Evolutionary conservation across 257 asterid species (phyloP).

Genomic region (Lantana camara): DNA sequence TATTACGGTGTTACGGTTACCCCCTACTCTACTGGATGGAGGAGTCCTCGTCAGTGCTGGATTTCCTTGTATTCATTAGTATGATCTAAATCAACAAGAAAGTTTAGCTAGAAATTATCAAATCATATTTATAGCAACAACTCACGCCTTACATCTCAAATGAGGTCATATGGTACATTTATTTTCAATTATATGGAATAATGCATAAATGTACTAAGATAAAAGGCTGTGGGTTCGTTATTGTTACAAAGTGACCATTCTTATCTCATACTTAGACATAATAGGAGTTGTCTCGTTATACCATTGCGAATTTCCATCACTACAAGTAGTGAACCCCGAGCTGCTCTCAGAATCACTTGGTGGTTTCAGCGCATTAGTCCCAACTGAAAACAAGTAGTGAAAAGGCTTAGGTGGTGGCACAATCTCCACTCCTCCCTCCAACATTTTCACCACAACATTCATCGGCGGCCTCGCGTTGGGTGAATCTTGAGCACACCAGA

Average conservation of each 20-base stretch:
- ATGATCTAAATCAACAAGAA: too few relatives aligned
- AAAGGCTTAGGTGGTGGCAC: constrained; percentile 43
- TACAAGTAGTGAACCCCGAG: constrained; percentile 9
- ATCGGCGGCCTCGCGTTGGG: constrained; percentile 34
- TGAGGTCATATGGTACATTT: too few relatives aligned
- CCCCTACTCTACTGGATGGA: too few relatives aligned
- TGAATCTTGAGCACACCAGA: constrained; percentile 46
- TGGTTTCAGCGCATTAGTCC: constrained; percentile 24
- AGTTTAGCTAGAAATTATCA: too few relatives aligned
- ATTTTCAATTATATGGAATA: too few relatives aligned
- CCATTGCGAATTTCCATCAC: constrained; percentile 31
- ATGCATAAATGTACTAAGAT: too few relatives aligned
- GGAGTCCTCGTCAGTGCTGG: too few relatives aligned
- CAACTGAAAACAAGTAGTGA: constrained; percentile 36
- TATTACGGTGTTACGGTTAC: too few relatives aligned
- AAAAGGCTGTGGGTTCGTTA: too few relatives aligned
- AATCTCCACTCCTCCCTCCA: constrained; percentile 45
- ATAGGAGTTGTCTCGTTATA: constrained; percentile 37
- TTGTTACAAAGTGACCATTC: constrained; percentile 19
- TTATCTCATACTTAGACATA: constrained; percentile 37
- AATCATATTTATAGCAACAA: too few relatives aligned
- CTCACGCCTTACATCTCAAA: too few relatives aligned
- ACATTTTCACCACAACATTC: constrained; percentile 43
- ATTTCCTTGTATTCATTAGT: too few relatives aligned
- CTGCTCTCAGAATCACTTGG: background rate